These are phyloP conservation scores for Zygoascus bituminiphila DNA, from an alignment of 805 yeast genomes.

Conservation along the genomic window DNA sequence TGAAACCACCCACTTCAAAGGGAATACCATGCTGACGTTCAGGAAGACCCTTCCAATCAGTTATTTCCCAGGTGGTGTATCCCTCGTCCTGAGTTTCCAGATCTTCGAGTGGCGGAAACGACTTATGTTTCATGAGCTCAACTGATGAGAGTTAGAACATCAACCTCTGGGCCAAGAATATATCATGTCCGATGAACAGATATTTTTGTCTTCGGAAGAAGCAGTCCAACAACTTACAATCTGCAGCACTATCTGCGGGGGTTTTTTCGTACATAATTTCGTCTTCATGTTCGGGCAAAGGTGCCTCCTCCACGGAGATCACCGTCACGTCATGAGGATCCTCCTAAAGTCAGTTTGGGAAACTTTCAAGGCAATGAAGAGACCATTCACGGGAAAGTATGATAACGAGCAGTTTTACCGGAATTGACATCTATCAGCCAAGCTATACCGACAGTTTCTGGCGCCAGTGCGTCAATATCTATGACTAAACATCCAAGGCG, in stretches of 20 bases:
- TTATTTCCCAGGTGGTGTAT: constrained; percentile 29
- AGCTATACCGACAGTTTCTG: not conserved
- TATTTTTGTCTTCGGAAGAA: no score
- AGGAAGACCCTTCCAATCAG: constrained; percentile 31
- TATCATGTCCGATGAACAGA: no score
- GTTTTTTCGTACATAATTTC: constrained; percentile 1
- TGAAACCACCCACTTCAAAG: constrained; percentile 25
- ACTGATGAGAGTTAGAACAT: not conserved
- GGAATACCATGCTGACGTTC: constrained; percentile 27
- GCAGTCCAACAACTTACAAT: constrained; percentile 4
- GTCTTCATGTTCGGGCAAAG: not conserved
- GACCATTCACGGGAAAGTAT: no score
- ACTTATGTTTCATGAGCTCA: constrained; percentile 12
- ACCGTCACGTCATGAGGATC: constrained; percentile 2
- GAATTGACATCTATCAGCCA: no score
- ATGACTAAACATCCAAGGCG: no score
- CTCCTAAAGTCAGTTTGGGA: no score
- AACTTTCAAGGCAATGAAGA: no score
- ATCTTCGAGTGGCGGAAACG: constrained; percentile 18
- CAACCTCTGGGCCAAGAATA: no score
- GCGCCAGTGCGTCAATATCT: not conserved
- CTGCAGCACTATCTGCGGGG: constrained; percentile 4
- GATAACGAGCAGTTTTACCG: no score
- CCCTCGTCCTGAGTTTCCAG: constrained; percentile 21
- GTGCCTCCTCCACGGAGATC: constrained; percentile 5